Evolutionary conservation across 345 rosid species (phyloP), one percentile per base, ranked within the genome.

Genomic region (Angophora floribunda): DNA sequence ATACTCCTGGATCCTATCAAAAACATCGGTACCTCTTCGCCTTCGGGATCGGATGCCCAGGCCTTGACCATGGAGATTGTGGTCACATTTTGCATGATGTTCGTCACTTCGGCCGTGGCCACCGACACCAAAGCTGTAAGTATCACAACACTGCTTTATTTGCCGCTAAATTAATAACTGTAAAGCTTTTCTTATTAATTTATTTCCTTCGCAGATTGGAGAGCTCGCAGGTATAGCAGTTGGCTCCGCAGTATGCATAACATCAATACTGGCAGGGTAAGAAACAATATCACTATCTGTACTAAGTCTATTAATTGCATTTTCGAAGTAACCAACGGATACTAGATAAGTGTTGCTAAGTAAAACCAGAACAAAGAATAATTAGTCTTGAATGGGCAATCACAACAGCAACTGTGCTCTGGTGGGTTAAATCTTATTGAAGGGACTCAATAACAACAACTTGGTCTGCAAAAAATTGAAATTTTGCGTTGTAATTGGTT

Each of bases 181-280:
- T 16, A 85, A 63, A 16, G 22, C 45, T 86, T 32, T 59, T 59
- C 36, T 22, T 26, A 45, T 30, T 32, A 61, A 47, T 88, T 51
- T 36, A 49, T 16, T 80, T 49, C n/a, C 17, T 51, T 51, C 22
- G 86, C 87, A 88, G 89, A 32, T 88, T 9, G 89, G 89, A 85
- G 89, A 88, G 87, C 70, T 88, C 19, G 89, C 89, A 9, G 89
- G 89, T n/a, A 88, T 88, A 45, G 89, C 89, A 16, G 89, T 88
- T 21, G 89, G 89, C 28, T 85, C 87, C 6, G 67, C 87, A 4
- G 87, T 88, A n/a, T 88, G 89, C 89, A 85, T 86, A 85, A 51
- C 87, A 36, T 88, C 89, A 4, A 85, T 88, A 65, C 24, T 88
- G 21, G 89, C 85, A 6, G 89, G 89, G 89, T 88, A 86, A 88